Evolutionary conservation across 179 eudicot species (phyloP), one percentile per base, ranked within the genome.

Genomic region (Corrigiola litoralis): DNA sequence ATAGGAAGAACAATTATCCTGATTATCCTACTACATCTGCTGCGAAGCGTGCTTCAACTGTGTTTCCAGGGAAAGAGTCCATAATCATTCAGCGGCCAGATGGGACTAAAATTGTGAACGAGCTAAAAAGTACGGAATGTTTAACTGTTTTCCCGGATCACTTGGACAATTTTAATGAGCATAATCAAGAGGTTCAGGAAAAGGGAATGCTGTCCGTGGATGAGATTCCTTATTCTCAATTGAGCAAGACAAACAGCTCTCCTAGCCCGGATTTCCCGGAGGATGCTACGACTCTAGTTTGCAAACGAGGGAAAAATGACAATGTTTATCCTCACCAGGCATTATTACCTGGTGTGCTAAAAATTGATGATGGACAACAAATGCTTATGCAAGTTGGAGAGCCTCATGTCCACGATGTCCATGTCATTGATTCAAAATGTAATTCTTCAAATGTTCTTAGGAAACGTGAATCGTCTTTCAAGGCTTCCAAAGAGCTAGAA

Each of bases 381-480:
- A 44, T 66, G 51, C 49, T 69, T 36, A 54, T 28, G 29, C 70
- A 68, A 52, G 38, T 63, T 58, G 69, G 36, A 57, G 84, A 78
- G 65, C 77, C 74, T 49, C 80, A 21, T 32, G 78, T 82, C 40
- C 74, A 80, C 77, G 96, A 92, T 84, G 82, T 92, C 68, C 96
- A 92, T 68, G 80, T 85, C 32, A 72, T 85, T 72, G 80, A 61
- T 38, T 71, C 84, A 34, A 67, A 68, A 47, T 70, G 67, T 69
- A 65, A 66, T 50, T 11, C 60, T 6, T 36, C 68, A 55, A 61
- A 69, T 60, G 61, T 51, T 68, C 49, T 12, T 29, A 63, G 63
- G 34, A 60, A 47, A 56, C 20, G 14, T 60, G 65, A 66, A 63
- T 40, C 59, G 23, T 72, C 72, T 29, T 58, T 32, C 57, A 64